These are phyloP conservation scores for Primulina tabacum DNA, from an alignment of 257 asterid species.

Conservation along the genomic window DNA sequence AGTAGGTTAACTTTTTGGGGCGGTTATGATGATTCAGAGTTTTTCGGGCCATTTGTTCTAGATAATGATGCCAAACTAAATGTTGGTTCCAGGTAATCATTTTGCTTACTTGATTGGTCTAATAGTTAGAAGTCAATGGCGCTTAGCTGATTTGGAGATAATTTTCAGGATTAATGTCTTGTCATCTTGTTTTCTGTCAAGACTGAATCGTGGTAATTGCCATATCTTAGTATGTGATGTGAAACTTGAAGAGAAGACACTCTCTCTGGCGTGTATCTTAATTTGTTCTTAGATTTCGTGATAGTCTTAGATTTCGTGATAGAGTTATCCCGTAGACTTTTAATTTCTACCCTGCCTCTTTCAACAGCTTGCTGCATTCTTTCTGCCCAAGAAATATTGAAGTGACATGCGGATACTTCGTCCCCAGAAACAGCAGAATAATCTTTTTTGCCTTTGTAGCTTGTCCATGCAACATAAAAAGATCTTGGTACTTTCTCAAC, in stretches of 20 bases:
- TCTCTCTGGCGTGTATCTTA: neutral
- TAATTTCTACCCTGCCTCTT: no score
- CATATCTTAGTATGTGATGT: neutral
- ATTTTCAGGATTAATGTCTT: neutral
- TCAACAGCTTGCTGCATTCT: neutral
- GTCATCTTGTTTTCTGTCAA: neutral
- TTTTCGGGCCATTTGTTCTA: conserved; percentile 68
- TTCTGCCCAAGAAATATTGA: neutral
- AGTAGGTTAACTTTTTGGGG: conserved; percentile 62
- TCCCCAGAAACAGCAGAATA: no score
- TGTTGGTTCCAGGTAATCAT: conserved; percentile 64
- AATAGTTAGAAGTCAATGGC: conserved; percentile 15
- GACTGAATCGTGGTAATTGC: neutral
- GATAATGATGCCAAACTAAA: conserved; percentile 61
- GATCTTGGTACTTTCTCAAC: no score
- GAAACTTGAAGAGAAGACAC: neutral
- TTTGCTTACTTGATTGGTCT: conserved; percentile 19
- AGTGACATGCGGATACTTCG: no score
- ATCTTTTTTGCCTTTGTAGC: no score
- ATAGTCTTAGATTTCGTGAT: neutral
- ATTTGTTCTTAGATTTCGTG: neutral
- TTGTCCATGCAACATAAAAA: no score
- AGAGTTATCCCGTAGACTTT: neutral
- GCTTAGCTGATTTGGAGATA: conserved; percentile 9
- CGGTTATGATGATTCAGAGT: conserved; percentile 66